A percentile compares a stretch with the other conserved stretches of the same genome.
Evolutionary conservation across 2,329 filamentous ascomycete genomes (phyloP).

Genomic region (Pseudopyricularia cyperi): DNA sequence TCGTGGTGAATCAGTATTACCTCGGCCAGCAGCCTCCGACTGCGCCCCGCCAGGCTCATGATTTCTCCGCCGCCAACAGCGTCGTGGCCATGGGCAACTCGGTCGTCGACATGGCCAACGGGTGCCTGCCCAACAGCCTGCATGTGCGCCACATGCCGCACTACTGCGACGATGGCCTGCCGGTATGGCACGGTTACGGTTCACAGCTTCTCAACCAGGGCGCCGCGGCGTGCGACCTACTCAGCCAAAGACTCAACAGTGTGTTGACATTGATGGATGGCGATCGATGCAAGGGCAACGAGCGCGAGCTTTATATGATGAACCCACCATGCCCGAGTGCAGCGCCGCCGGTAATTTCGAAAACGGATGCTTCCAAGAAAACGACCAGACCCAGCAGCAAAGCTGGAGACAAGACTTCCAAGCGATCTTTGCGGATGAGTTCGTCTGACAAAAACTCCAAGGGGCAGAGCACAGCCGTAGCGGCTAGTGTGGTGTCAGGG

Average conservation of each 20-base stretch:
- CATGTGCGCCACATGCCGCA: conserved; percentile 15
- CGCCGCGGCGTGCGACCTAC: conserved; percentile 40
- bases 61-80: neutral
- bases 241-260: conserved; percentile 49
- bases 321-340: neutral
- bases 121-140: conserved; percentile 18
- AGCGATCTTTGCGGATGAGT: neutral
- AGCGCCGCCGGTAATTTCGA: neutral
- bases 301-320: conserved; percentile 35
- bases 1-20: conserved; percentile 40
- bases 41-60: neutral
- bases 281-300: conserved; percentile 38
- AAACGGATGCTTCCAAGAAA: conserved; percentile 2
- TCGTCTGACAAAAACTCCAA: conserved; percentile 13
- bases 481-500: conserved; percentile 25
- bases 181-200: conserved; percentile 26
- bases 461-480: conserved; percentile 19
- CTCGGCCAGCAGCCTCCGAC: conserved; percentile 5
- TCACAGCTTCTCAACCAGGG: conserved; percentile 31
- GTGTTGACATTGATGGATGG: conserved; percentile 62
- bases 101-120: conserved; percentile 27
- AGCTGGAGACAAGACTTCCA: neutral
- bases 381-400: neutral
- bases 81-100: conserved; percentile 13
- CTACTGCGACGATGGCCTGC: conserved; percentile 28